Evolutionary conservation across 73 alveolate species (phyloP), one percentile per base, ranked within the genome.

Genomic region (Diophrys sp.): DNA sequence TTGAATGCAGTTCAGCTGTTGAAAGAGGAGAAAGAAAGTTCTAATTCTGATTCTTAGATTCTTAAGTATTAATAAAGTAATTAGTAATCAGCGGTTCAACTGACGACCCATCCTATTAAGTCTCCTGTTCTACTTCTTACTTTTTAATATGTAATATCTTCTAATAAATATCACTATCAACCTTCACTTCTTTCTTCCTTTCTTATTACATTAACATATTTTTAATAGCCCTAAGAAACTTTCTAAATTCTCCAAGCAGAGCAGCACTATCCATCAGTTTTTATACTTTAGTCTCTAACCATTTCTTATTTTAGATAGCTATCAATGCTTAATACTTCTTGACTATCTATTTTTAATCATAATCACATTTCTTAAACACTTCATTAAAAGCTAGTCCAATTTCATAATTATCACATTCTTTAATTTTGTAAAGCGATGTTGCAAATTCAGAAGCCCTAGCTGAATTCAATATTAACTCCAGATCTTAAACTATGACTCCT

Each of bases 271-370:
- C 56, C 79, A 71, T 71, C 24, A 71, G 23, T 23, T 23, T 29
- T 33, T 71, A 25, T 8, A 71, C 34, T 71, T 71, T 71, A 11
- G 29, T 33, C 23, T 31, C 66, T 8, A 71, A 67, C 79, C 79
- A 71, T 11, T 33, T 2, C 67, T 33, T 33, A 0, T 55, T 14
- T 2, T 30, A 62, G 32, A 71, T 71, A 34, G 30, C 67, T 31
- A 33, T 31, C 2, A 71, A 25, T 25, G 67, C 79, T 1, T 34
- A 55, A 30, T 71, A 71, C 31, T 32, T 71, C 67, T 29, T 30
- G 29, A 71, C 32, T 67, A 71, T 71, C 1, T 25, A 11, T 29
- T 30, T 30, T 0, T 62, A 67, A 1, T 30, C 26, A 33, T 71
- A 71, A 2, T 71, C 79, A 27, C 79, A 71, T 26, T 29, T 31